Evolutionary conservation across 306 rosid genomes (phyloP), one percentile per base, ranked within the genome.

Genomic region (Quercus aquifolioides): DNA sequence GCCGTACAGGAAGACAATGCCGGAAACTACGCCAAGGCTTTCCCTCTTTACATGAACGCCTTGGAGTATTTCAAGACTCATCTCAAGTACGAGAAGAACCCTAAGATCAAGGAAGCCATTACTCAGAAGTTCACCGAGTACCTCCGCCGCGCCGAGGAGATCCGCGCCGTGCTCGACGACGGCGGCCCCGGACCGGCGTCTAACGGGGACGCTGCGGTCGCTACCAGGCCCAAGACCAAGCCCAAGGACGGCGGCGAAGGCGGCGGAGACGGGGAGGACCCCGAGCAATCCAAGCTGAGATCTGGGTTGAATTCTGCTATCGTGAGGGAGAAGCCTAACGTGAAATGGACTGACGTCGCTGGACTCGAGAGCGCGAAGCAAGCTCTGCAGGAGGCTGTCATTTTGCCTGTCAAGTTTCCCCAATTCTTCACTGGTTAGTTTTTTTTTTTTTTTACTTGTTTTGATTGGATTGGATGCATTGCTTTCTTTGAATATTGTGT

Each of bases 61-160:
- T 83, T 96, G 84, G 98, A 96, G 84, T 96, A 96, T 83, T 96
- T 96, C 83, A 91, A 85, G 79, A 96, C 98, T 10, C 99, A 96
- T 74, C 79, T 96, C 76, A 96, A 96, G 91, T 96, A 96, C 85
- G 99, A 96, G 88, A 96, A 91, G 85, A 93, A 96, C 83, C 99
- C 97, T 20, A 96, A 96, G 88, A 93, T 93, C 63, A 91, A 89
- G 76, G 99, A 96, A 67, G 98, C 99, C 1, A 96, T 96, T 14
- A 93, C 98, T 7, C 98, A 91, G 90, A 93, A 93, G 85, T 96
- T 96, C 88, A 89, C 96, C 31, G 99, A 93, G 84, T 96, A 96
- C 76, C 85, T 96, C 46, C 98, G 98, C 65, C 97, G 99, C 0
- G 98, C 99, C 2, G 99, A 96, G 94, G 99, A 96, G 91, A 96